Base-by-base conservation (phyloP, 2,329 filamentous ascomycete species). In the Metarhizium brunneum region DNA sequence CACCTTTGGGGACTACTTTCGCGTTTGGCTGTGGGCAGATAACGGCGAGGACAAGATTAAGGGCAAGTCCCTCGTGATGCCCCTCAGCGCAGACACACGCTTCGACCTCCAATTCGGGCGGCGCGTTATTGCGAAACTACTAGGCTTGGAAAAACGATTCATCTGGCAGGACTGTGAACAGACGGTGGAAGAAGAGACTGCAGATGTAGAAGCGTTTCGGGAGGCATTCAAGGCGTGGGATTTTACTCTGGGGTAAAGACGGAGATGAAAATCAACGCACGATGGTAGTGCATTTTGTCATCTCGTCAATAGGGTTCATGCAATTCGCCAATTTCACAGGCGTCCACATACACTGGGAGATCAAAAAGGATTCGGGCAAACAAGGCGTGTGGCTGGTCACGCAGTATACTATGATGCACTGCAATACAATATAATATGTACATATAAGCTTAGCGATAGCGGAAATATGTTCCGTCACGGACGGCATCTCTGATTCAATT, bases 21-120 rank as follows among this genome's bases (percentile, higher is more conserved):
- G 90, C 30, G 77, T 94, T 6, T 90, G 90, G 84, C 82, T 95
- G 53, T 94, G 88, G 88, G 78, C 76, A 36, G 76, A 81, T 60
- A 72, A 80, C 59, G 77, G 76, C 57, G 72, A 82, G 62, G 73
- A 76, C 64, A 70, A 66, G 54, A 79, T 83, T 60, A 77, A 82
- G 66, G 83, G 88, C 59, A 71, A 69, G 58, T 85, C 83, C 56
- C 75, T 96, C 56, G 78, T 92, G 54, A 82, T 97, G 74, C 83
- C 83, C 6, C 78, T 96, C 8, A 81, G 85, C 57, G 75, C 84
- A 30, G 84, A 82, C 18, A 81, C 87, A 60, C 82, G 87, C 14
- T 97, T 99, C 68, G 91, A 96, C 66, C 72, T 96, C 49, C 92
- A 97, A 67, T 97, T 95, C 65, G 91, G 89, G 4, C 81, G 95